phyloP scores from a whole-genome alignment of 257 asterid genomes.

The Solanum piurae region DNA sequence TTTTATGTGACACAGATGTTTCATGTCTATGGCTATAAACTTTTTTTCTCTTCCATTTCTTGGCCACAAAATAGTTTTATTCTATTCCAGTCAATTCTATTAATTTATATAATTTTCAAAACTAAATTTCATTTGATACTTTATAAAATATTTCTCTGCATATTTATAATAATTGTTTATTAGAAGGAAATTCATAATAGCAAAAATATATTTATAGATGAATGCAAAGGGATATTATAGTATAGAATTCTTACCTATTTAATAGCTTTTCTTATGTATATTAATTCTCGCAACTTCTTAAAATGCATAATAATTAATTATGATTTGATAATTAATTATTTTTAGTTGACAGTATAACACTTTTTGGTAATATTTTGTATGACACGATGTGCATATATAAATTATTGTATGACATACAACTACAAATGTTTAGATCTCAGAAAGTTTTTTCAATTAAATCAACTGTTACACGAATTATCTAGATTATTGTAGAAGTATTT shows the following conservation, averaged over 20 bases:
- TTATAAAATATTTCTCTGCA: not conserved
- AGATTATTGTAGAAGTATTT: not conserved
- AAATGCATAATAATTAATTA: not conserved
- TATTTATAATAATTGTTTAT: not conserved
- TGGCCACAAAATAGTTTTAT: not conserved
- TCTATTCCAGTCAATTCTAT: not conserved
- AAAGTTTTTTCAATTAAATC: not conserved
- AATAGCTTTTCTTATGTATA: not conserved
- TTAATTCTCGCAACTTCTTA: not conserved
- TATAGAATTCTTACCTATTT: not conserved
- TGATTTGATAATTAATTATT: not conserved
- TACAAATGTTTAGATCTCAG: not conserved
- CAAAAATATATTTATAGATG: not conserved
- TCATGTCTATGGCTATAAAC: not conserved
- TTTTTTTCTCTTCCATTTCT: not conserved
- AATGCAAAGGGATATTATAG: not conserved
- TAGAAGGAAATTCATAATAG: not conserved
- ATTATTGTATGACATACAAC: not conserved
- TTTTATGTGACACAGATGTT: not conserved
- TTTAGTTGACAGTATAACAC: not conserved
- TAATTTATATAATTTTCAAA: not conserved
- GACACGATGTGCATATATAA: not conserved
- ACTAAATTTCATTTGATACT: not conserved
- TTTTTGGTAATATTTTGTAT: not conserved
- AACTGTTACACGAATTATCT: not conserved